Base-by-base conservation (phyloP, 768 basidiomycete genomes). In the Paxillus rubicundulus region DNA sequence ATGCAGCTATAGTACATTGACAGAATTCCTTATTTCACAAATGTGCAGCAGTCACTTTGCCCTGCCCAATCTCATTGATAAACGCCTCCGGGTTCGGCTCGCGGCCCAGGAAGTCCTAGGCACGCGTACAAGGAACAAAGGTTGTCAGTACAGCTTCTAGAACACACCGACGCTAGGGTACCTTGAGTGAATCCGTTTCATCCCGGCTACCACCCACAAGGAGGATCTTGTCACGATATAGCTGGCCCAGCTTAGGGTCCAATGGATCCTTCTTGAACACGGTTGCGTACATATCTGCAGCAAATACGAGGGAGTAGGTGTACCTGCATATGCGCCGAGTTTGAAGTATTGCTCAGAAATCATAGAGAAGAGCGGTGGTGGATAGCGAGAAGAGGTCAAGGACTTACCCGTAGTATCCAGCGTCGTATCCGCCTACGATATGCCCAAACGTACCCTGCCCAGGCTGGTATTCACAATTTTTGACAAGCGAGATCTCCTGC, bases 231-330 rank as follows among this genome's bases (percentile, higher is more conserved):
- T 87, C 78, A 3, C 90, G 80, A 66, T 94, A 95, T 21, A 69
- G 72, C 55, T 77, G 73, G 4, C 92, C 90, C 14, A 81, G 79
- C 20, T 67, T 71, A 1, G 87, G 82, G 61, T 86, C 82, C 51
- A 94, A 74, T 17, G 90, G 90, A 60, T 89, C 86, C 28, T 75
- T 73, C 62, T 88, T 85, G 74, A 94, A 94, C n/a, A 93, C 79
- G 2, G 89, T 86, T 21, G 80, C 69, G 55, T 79, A 83, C 80
- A 81, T 82, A 68, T 83, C 82, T 28, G 75, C 68, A 0, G 80
- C 77, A 61, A 82, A 82, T 28, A 80, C 79, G 16, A 89, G 77
- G 14, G 86, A 89, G 58, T 89, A 93, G 3, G 84, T 86, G 70
- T 80, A 87, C 75, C 86, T 62, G 40, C 8, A 12, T n/a, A 8